A percentile compares a stretch with the other conserved stretches of the same genome.
Evolutionary conservation across 169 alveolate genomes (phyloP).

Genomic region (Cryptosporidium ryanae): DNA sequence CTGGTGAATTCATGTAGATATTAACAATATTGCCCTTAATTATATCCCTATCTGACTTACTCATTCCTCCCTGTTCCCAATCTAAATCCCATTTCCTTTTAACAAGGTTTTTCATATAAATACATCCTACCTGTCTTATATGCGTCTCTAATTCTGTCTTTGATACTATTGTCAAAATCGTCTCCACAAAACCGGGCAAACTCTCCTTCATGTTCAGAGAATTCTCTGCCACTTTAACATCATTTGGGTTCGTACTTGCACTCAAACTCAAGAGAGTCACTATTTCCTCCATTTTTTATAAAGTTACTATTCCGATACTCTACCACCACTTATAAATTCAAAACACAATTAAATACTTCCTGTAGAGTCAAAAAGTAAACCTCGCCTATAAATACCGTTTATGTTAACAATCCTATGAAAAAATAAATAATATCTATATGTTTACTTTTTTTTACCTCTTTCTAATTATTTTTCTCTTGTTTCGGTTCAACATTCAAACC

Average conservation of each 20-base stretch:
- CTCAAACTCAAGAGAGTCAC: slow-evolving; percentile 39
- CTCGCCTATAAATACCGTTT: not conserved
- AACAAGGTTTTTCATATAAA: slow-evolving; percentile 41
- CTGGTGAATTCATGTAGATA: slow-evolving; percentile 41
- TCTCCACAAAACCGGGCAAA: slow-evolving; percentile 53
- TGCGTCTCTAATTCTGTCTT: slow-evolving; percentile 46
- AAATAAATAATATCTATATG: not conserved
- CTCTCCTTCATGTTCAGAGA: slow-evolving; percentile 52
- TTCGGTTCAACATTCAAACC: no score
- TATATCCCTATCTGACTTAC: slow-evolving; percentile 28
- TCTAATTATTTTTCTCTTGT: not conserved
- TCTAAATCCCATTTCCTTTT: slow-evolving; percentile 72
- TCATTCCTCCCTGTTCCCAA: slow-evolving; percentile 68
- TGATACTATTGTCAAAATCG: slow-evolving; percentile 32
- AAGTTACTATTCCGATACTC: not conserved
- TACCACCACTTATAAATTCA: not conserved
- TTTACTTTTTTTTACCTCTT: not conserved
- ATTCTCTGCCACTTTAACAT: slow-evolving; percentile 60
- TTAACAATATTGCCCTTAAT: slow-evolving; percentile 56
- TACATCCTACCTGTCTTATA: slow-evolving; percentile 68
- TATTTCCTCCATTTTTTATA: slow-evolving; percentile 38
- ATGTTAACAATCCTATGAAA: not conserved
- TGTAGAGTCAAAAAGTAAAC: not conserved
- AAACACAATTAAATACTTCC: not conserved
- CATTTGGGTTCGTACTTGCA: slow-evolving; percentile 61